These are phyloP conservation scores for Neopestalotiopsis rosae DNA, from an alignment of 2,329 filamentous ascomycete genomes.

Conservation along the genomic window DNA sequence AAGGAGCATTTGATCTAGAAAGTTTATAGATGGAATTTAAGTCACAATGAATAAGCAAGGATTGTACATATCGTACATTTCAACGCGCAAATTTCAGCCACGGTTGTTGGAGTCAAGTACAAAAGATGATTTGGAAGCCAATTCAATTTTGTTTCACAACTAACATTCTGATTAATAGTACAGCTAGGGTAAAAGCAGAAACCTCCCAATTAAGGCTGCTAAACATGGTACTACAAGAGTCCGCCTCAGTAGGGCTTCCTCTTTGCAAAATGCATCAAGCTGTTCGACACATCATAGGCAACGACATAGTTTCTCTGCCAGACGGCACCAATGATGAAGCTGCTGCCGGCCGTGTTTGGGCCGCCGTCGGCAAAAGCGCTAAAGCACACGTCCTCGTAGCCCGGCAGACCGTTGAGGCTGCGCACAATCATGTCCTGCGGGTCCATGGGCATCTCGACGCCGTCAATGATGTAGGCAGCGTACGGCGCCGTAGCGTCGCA, in stretches of 20 bases:
- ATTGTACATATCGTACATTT: too few species aligned
- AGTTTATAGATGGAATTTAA: slow-evolving; percentile 1
- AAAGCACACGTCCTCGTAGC: slow-evolving; percentile 28
- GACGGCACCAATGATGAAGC: slow-evolving; percentile 23
- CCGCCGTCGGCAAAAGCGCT: slow-evolving; percentile 22
- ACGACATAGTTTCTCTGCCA: slow-evolving; percentile 28
- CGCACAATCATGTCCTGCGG: slow-evolving; percentile 25
- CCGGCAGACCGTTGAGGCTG: slow-evolving; percentile 25
- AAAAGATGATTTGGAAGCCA: too few species aligned
- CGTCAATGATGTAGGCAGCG: slow-evolving; percentile 20
- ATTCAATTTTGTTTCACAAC: too few species aligned
- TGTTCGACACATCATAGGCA: slow-evolving; percentile 24
- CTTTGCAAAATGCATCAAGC: slow-evolving; percentile 26
- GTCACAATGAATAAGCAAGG: background rate
- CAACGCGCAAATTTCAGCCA: too few species aligned
- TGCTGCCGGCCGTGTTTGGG: slow-evolving; percentile 15
- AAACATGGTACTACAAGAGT: background rate
- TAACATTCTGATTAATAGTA: too few species aligned
- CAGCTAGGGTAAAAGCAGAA: too few species aligned
- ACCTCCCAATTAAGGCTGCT: background rate
- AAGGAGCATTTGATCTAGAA: slow-evolving; percentile 38
- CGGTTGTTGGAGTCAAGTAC: too few species aligned
- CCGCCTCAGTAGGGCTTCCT: slow-evolving; percentile 20
- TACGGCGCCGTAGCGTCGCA: slow-evolving; percentile 16
- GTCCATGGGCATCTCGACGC: slow-evolving; percentile 24